Evolutionary conservation across 495 filamentous ascomycete genomes (phyloP).

Genomic region (Penicillium pancosmium): DNA sequence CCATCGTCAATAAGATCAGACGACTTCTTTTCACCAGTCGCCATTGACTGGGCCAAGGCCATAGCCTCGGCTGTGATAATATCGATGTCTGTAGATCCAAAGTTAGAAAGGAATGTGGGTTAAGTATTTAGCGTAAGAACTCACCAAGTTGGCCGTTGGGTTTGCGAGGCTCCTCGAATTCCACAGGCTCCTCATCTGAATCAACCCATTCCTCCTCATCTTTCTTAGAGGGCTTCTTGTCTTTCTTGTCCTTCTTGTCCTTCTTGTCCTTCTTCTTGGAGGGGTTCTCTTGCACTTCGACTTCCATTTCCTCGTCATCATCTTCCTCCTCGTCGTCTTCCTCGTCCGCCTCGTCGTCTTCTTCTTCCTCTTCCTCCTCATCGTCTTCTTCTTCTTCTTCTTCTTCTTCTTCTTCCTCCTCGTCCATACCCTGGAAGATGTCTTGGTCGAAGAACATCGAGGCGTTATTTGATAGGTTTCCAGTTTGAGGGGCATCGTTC

Average conservation of each 20-base stretch:
- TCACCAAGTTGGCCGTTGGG: slow-evolving; percentile 71
- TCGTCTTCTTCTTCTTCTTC: slow-evolving; percentile 34
- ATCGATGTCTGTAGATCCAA: slow-evolving; percentile 73
- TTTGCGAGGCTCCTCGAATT: slow-evolving; percentile 65
- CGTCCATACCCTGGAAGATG: slow-evolving; percentile 82
- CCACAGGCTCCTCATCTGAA: slow-evolving; percentile 63
- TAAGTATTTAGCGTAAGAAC: slow-evolving; percentile 13
- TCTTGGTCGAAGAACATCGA: slow-evolving; percentile 92
- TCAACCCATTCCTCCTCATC: slow-evolving; percentile 61
- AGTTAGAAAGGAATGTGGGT: slow-evolving; percentile 28
- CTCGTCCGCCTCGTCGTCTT: slow-evolving; percentile 1
- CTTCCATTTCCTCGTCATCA: slow-evolving; percentile 19
- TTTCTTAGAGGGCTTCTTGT: slow-evolving; percentile 49
- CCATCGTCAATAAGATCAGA: slow-evolving; percentile 82
- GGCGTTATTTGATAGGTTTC: slow-evolving; percentile 77
- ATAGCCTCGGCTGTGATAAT: slow-evolving; percentile 99
- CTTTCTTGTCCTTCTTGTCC: slow-evolving; percentile 27
- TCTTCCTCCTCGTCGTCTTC: slow-evolving; percentile 9
- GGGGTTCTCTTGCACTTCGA: slow-evolving; percentile 21
- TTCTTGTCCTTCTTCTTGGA: slow-evolving; percentile 25
- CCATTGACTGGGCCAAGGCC: slow-evolving; percentile 93
- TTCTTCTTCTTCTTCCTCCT: slow-evolving; percentile 44
- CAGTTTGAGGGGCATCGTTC: slow-evolving; percentile 46
- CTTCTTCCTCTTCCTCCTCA: slow-evolving; percentile 20
- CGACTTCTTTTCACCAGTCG: slow-evolving; percentile 77